These are phyloP conservation scores for Venturia nashicola DNA, from an alignment of 2,329 filamentous ascomycete species.

Conservation along the genomic window DNA sequence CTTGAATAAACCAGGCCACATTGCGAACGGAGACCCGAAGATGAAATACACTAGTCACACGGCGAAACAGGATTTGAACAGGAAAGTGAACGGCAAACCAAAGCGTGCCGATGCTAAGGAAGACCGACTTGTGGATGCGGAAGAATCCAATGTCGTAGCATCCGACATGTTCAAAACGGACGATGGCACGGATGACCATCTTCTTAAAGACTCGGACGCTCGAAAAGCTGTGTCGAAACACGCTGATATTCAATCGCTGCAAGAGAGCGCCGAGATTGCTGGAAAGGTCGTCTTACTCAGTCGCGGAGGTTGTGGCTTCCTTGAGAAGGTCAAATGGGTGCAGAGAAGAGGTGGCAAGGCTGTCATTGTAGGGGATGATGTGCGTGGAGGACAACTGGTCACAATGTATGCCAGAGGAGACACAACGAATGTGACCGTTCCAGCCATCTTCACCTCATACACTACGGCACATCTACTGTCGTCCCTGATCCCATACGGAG, in stretches of 20 bases:
- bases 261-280: conserved; percentile 82
- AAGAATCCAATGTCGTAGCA: background rate
- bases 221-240: conserved; percentile 35
- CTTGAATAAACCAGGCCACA: conserved; percentile 30
- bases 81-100: conserved; percentile 11
- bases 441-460: conserved; percentile 86
- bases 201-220: conserved; percentile 37
- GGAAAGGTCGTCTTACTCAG: conserved; percentile 89
- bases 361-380: conserved; percentile 88
- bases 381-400: conserved; percentile 75
- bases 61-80: conserved; percentile 2
- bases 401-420: conserved; percentile 98
- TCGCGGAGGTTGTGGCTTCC: conserved; percentile 86
- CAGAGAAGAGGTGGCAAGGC: conserved; percentile 81
- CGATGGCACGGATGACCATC: conserved; percentile 77
- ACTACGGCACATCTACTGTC: conserved; percentile 90
- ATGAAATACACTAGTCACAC: conserved; percentile 1
- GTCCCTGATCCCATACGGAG: conserved; percentile 65
- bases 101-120: conserved; percentile 7
- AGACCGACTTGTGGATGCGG: background rate
- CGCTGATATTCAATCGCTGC: conserved; percentile 82
- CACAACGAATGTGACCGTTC: conserved; percentile 88
- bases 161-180: conserved; percentile 26
- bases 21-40: conserved; percentile 13
- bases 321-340: conserved; percentile 96